Conservation (phyloP, 495 filamentous ascomycete genomes). For the Penicillium egyptiacum region DNA sequence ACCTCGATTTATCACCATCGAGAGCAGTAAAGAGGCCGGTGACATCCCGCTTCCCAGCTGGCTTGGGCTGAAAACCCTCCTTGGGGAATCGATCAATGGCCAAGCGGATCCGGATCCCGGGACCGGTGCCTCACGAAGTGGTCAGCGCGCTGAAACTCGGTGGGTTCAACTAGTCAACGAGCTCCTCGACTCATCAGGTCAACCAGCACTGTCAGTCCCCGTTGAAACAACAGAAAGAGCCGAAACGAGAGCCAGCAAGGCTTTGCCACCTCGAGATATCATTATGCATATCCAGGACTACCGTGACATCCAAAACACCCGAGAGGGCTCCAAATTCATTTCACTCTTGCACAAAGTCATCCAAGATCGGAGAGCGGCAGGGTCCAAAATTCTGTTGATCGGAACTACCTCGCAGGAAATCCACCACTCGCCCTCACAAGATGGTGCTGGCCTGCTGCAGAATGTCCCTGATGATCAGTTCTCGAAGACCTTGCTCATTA, state of each 20-base stretch:
- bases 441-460: conserved; percentile 51
- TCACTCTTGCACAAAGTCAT: conserved; percentile 67
- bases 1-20: conserved; percentile 44
- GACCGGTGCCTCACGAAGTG: conserved; percentile 11
- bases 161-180: conserved; percentile 41
- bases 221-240: conserved; percentile 14
- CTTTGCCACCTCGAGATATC: conserved; percentile 34
- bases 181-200: conserved; percentile 31
- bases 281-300: conserved; percentile 84
- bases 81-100: conserved; percentile 38
- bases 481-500: conserved; percentile 52
- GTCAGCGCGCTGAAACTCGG: conserved; percentile 30
- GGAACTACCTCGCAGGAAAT: conserved; percentile 57
- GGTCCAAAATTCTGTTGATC: conserved; percentile 71
- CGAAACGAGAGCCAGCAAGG: conserved; percentile 16
- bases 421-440: conserved; percentile 22
- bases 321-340: conserved; percentile 63
- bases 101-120: conserved; percentile 27
- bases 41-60: conserved; percentile 40
- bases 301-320: conserved; percentile 64
- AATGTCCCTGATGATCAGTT: conserved; percentile 52
- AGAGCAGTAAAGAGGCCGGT: conserved; percentile 33
- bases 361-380: conserved; percentile 63
- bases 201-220: conserved; percentile 9
- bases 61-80: conserved; percentile 38